Percentiles rank a stretch among this genome's conserved stretches.
These are phyloP conservation scores for Malassezia arunalokei DNA, from an alignment of 1,284 basidiomycete genomes.

Conservation along the genomic window DNA sequence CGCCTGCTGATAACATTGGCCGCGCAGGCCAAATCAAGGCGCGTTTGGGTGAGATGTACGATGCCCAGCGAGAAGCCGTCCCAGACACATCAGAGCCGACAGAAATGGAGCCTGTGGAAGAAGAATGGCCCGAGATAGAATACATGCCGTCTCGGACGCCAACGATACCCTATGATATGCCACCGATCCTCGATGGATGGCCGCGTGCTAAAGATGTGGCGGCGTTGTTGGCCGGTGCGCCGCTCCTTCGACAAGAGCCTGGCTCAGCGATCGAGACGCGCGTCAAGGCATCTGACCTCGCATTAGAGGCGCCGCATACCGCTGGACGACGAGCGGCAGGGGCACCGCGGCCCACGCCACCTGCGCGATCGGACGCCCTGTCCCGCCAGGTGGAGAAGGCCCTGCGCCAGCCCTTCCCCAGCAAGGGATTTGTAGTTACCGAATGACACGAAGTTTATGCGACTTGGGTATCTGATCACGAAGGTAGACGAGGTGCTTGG, in stretches of 20 bases:
- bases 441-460: conserved; percentile 31
- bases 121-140: conserved; percentile 36
- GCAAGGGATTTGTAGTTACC: neutral
- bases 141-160: conserved; percentile 22
- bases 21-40: conserved; percentile 34
- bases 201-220: conserved; percentile 25
- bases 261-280: neutral
- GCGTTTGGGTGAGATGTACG: conserved; percentile 29
- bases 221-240: conserved; percentile 10
- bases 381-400: neutral
- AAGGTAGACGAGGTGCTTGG: conserved; percentile 80
- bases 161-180: conserved; percentile 23
- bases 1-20: conserved; percentile 34
- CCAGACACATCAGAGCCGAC: neutral
- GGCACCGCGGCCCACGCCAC: neutral
- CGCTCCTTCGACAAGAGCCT: neutral
- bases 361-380: neutral
- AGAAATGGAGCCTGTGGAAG: conserved; percentile 24
- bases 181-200: conserved; percentile 24
- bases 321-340: too few relatives aligned
- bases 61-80: conserved; percentile 7
- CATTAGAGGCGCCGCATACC: too few relatives aligned
- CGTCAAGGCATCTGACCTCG: neutral
- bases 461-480: conserved; percentile 51
- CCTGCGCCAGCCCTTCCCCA: neutral